Base-by-base conservation (phyloP, 1,284 basidiomycete genomes). In the Flammula alnicola region DNA sequence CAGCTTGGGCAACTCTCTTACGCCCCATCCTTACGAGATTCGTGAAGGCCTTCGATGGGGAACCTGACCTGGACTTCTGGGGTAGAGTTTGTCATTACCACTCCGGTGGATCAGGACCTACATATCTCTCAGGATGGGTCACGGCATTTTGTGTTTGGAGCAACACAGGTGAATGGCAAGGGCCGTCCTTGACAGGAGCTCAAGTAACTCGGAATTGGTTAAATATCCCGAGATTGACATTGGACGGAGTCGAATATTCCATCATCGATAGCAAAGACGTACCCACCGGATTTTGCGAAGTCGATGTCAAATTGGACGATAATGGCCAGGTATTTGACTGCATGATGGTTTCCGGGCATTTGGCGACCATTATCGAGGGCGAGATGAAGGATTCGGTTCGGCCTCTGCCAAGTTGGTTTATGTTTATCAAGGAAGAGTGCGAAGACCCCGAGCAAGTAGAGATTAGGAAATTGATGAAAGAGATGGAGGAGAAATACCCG, bases 231-330 rank as follows among this genome's bases (percentile, higher is more conserved):
- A 35, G 20, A 12, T 60, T 74, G 3, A 56, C 59, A 1, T 43
- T 76, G 22, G 72, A 75, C 44, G 70, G 66, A 0, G 62, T 66
- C 5, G 54, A 54, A 4, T 79, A 75, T 52, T 68, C 65, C 32
- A 55, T 44, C 10, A 60, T 78, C 33, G 58, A 68, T 16, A 59
- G 58, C 1, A 39, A 56, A 10, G 37, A 61, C 17, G 60, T 77
- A 4, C 71, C 76, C 2, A 56, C 60, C 17, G 72, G 70, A 3
- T 71, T 66, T 37, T 64, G 60, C 27, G 66, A 70, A 35, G 58
- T 77, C 20, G 64, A 74, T 23, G 70, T 79, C 23, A 57, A 47
- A 11, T 43, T 79, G 8, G 55, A 67, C 26, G 75, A 77, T 37
- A 65, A 68, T 35, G 72, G 71, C 1, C 40, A 47, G 20, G 3